Evolutionary conservation across 2,329 filamentous ascomycete species (phyloP), one percentile per base, ranked within the genome.

Genomic region (Monilinia vaccinii-corymbosi): DNA sequence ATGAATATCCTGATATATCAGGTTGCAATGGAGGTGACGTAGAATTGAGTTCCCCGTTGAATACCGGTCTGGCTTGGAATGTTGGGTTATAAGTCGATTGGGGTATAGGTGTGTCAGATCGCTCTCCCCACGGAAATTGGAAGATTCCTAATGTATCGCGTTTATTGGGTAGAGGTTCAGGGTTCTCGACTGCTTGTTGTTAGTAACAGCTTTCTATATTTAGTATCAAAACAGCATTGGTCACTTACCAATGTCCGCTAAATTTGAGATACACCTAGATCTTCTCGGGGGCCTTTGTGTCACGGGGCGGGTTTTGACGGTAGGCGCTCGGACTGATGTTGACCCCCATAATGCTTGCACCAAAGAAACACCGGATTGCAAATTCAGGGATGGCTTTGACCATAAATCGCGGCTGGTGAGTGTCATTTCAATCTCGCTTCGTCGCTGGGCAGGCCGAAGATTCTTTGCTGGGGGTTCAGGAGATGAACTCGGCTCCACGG

Each of bases 121-220:
- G 79, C 72, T 86, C 83, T 16, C 84, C 84, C 81, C 82, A 86
- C 2, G 84, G 82, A 64, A 86, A 86, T 66, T 84, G 81, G 73
- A 85, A 87, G 66, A 86, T 81, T 6, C 83, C 84, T 21, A 86
- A 75, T 13, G 82, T 85, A 14, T 77, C 81, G 46, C 78, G 76
- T 71, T 80, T 82, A 68, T 84, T 75, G 5, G 79, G 78, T 5
- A 86, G 73, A 40, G 82, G 83, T 67, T 81, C 73, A 4, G 84
- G 84, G 63, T 77, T 84, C 69, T 86, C 84, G 38, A 84, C 70
- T 72, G 61, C 66, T 63, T 64, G 50, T 58, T 58, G 40, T 57
- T 47, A 60, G 48, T 25, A n/a, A 48, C 16, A 8, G 10, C 3
- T 44, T 42, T 56, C 6, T 44, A 38, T 46, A 28, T 49, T 51